Percentiles rank a stretch among this genome's conserved stretches.
Conservation (phyloP, 768 basidiomycete genomes). For the Mycena filopes region DNA sequence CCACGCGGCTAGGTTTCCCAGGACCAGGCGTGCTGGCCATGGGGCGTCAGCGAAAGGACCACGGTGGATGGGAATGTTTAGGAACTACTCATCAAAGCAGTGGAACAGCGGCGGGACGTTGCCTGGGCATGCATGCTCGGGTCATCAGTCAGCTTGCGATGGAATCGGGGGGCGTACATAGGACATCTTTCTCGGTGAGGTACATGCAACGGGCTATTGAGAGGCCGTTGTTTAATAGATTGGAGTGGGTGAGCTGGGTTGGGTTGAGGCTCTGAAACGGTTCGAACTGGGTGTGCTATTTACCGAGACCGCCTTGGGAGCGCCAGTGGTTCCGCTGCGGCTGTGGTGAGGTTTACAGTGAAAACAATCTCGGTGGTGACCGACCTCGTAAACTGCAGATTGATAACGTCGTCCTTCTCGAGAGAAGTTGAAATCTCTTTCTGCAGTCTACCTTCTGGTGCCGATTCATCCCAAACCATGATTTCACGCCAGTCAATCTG, state of each 20-base stretch:
- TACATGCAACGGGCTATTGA: constrained; percentile 79
- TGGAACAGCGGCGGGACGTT: constrained; percentile 89
- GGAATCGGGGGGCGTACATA: constrained; percentile 60
- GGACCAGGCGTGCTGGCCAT: constrained; percentile 77
- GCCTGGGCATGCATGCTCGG: constrained; percentile 52
- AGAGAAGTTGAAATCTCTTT: constrained; percentile 53
- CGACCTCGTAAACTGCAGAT: constrained; percentile 88
- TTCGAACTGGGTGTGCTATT: constrained; percentile 32
- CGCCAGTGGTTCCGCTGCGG: constrained; percentile 80
- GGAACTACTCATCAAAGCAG: constrained; percentile 91
- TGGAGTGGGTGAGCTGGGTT: constrained; percentile 78
- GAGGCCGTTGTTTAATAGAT: constrained; percentile 81
- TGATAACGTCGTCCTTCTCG: constrained; percentile 77
- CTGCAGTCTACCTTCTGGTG: constrained; percentile 53
- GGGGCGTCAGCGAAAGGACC: constrained; percentile 25
- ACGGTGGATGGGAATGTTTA: no score
- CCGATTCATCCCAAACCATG: constrained; percentile 73
- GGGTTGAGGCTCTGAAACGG: not conserved
- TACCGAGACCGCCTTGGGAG: constrained; percentile 87
- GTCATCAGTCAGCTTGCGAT: constrained; percentile 6
- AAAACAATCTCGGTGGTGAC: constrained; percentile 39
- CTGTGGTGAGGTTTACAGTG: not conserved
- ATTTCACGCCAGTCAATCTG: constrained; percentile 79
- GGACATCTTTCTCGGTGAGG: constrained; percentile 69
- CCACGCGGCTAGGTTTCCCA: constrained; percentile 86